These are phyloP conservation scores for Geotrichum bryndzae DNA, from an alignment of 1,139 yeast species.

Conservation along the genomic window DNA sequence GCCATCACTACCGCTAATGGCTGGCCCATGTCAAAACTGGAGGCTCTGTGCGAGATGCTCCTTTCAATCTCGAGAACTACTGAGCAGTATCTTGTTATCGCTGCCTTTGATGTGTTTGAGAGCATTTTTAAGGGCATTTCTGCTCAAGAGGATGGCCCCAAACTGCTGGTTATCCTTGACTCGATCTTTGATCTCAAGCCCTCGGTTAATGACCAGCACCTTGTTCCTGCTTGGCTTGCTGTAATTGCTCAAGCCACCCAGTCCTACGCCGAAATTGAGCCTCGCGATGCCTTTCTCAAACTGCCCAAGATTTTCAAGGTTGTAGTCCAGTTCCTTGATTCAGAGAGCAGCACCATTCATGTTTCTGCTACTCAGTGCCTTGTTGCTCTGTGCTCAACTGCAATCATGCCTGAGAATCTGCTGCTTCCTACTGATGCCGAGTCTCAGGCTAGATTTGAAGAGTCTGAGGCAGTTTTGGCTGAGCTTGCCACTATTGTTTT, in stretches of 20 bases:
- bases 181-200: constrained; percentile 78
- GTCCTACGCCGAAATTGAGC: constrained; percentile 57
- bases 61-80: constrained; percentile 73
- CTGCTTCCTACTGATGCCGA: constrained; percentile 41
- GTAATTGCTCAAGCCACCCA: constrained; percentile 83
- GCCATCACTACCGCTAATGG: constrained; percentile 65
- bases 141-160: constrained; percentile 51
- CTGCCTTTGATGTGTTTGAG: constrained; percentile 83
- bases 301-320: constrained; percentile 53
- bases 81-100: constrained; percentile 74
- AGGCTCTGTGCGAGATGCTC: constrained; percentile 67
- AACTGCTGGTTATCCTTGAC: constrained; percentile 58
- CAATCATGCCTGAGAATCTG: constrained; percentile 55
- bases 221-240: constrained; percentile 93
- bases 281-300: constrained; percentile 50
- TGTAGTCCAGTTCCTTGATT: constrained; percentile 55
- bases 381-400: constrained; percentile 60
- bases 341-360: constrained; percentile 63
- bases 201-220: constrained; percentile 68
- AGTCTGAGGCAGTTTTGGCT: constrained; percentile 45
- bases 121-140: constrained; percentile 74
- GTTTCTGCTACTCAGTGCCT: constrained; percentile 81
- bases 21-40: constrained; percentile 73
- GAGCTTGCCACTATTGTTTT: constrained; percentile 46
- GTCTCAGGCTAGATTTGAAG: constrained; percentile 46